Evolutionary conservation across 2,329 filamentous ascomycete genomes (phyloP), one percentile per base, ranked within the genome.

Genomic region (Fusarium denticulatum): DNA sequence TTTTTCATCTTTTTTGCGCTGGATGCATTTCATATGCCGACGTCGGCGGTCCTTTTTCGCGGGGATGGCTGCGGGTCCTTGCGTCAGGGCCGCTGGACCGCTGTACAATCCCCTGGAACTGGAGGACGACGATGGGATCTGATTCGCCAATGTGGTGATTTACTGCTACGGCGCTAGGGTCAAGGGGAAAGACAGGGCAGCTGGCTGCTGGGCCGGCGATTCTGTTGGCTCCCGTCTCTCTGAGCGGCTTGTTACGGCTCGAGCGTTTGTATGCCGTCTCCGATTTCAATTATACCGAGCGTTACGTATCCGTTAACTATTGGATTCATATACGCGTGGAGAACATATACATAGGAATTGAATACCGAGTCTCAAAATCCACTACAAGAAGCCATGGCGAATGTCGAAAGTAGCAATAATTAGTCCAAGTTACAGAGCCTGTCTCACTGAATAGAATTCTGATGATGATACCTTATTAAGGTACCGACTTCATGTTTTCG

Each of bases 1-100:
- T 67, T 64, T 56, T 63, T 57, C 40, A 56, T 49, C n/a, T 73
- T 66, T 65, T 53, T 71, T 46, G 46, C 40, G 37, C 47, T 56
- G 58, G 55, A 58, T 74, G 67, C 56, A 67, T 60, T 55, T 43
- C 24, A 62, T 49, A 55, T 74, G 76, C 76, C 76, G 76, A 78
- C 66, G 61, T 78, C 76, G 76, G 76, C 76, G 73, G 60, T 32
- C 60, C 42, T 72, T 72, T 68, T 66, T 74, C 61, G 63, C 69
- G 69, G 69, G 74, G 69, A 66, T 52, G 47, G 45, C 53, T 64
- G 56, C 55, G 58, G 55, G 55, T 60, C 71, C 39, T 73, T 68
- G 61, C 74, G 52, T 73, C 62, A 73, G 68, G 60, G 47, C 62
- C 60, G 59, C 69, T 69, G 32, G 64, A 18, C 64, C 64, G 64